Evolutionary conservation across 2,329 filamentous ascomycete species (phyloP).

Genomic region (Ophiognomonia clavigignenti-juglandacearum): DNA sequence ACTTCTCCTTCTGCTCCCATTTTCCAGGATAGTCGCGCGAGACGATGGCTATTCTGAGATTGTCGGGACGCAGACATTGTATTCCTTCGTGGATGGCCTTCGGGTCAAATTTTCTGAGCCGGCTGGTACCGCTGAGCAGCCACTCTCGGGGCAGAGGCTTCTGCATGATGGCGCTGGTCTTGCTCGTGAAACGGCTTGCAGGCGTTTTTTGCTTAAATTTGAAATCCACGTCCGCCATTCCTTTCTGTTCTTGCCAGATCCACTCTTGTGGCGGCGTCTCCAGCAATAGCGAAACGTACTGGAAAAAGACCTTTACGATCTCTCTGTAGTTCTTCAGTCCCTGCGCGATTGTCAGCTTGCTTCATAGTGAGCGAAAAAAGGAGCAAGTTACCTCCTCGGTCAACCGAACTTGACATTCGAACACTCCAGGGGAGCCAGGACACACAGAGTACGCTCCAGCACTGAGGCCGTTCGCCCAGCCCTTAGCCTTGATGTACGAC

Average conservation of each 20-base stretch:
- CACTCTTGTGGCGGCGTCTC: constrained; percentile 80
- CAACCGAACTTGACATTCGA: constrained; percentile 72
- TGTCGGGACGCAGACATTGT: constrained; percentile 74
- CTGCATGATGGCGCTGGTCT: constrained; percentile 84
- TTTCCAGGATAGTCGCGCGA: constrained; percentile 78
- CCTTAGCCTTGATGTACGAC: constrained; percentile 82
- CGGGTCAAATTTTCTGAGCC: constrained; percentile 76
- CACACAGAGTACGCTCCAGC: constrained; percentile 73
- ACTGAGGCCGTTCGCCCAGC: constrained; percentile 80
- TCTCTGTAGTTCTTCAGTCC: constrained; percentile 76
- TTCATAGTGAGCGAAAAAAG: constrained; percentile 6
- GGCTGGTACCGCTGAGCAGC: constrained; percentile 74
- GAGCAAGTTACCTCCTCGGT: constrained; percentile 66
- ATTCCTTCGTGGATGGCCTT: constrained; percentile 71
- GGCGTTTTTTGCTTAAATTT: constrained; percentile 91
- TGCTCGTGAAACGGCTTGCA: constrained; percentile 83
- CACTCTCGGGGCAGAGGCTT: constrained; percentile 80
- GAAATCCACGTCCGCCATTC: constrained; percentile 89
- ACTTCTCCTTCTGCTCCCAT: constrained; percentile 88
- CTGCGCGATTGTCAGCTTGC: constrained; percentile 25
- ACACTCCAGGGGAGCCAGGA: constrained; percentile 70
- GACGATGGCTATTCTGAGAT: constrained; percentile 79
- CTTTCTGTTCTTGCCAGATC: constrained; percentile 91
- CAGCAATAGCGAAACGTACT: constrained; percentile 83
- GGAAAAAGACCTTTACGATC: constrained; percentile 78